phyloP scores from a whole-genome alignment of 805 yeast species.

The Ogataea neopini region DNA sequence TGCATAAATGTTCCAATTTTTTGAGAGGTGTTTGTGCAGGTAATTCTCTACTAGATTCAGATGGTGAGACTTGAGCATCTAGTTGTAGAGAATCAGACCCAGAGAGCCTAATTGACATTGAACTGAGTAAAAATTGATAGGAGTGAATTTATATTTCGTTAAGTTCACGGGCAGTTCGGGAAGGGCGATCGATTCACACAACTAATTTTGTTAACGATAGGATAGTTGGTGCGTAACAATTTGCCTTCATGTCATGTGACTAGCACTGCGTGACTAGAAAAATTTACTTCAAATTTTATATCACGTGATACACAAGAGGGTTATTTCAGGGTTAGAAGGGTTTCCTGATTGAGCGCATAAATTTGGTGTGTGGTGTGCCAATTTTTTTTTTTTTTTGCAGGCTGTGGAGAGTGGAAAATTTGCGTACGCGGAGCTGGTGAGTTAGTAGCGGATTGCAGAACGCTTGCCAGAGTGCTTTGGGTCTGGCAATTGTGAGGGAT shows the following conservation, averaged over 20 bases:
- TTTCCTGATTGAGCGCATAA: conserved; percentile 2
- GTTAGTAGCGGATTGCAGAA: not conserved
- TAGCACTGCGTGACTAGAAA: not conserved
- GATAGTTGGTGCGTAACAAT: not conserved
- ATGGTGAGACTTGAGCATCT: not conserved
- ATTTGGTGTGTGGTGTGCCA: conserved; percentile 3
- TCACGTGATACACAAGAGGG: conserved; percentile 17
- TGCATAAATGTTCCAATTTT: conserved; percentile 14
- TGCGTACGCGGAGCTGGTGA: conserved; percentile 6
- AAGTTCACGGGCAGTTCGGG: too few relatives aligned
- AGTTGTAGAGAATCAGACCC: conserved; percentile 12
- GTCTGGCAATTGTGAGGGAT: conserved; percentile 3
- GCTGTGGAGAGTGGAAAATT: conserved; percentile 12
- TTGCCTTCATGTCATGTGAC: not conserved
- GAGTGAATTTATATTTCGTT: too few relatives aligned
- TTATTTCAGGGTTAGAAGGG: not conserved
- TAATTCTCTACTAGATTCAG: not conserved
- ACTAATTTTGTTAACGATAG: too few relatives aligned
- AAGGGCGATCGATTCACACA: not conserved
- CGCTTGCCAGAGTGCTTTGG: conserved; percentile 6
- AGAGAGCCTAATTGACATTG: conserved; percentile 15
- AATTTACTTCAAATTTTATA: not conserved
- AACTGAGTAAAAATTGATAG: not conserved
- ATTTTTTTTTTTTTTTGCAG: conserved; percentile 7
- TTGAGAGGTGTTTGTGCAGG: conserved; percentile 2